Percentiles rank a stretch among this genome's conserved stretches.
Conservation (phyloP, 2,329 filamentous ascomycete genomes). For the Paecilomyces niveus region DNA sequence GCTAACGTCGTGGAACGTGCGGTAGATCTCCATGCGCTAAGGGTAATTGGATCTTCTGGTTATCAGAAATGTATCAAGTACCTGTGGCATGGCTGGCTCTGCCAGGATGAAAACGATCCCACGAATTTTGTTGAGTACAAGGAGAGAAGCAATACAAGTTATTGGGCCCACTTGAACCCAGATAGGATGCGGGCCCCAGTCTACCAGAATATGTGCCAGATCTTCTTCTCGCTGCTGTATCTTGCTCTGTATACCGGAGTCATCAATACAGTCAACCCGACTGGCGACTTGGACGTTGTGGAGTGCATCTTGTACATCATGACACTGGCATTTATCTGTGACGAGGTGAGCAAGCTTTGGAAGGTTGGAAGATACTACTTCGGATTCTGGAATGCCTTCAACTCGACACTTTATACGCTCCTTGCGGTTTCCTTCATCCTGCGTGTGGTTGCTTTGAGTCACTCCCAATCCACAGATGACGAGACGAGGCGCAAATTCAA, state of each 20-base stretch:
- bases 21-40: slow-evolving; percentile 83
- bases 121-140: slow-evolving; percentile 85
- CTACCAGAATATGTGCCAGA: slow-evolving; percentile 86
- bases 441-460: slow-evolving; percentile 68
- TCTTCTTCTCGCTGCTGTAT: slow-evolving; percentile 76
- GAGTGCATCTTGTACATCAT: slow-evolving; percentile 85
- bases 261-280: slow-evolving; percentile 87
- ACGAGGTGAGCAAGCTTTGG: slow-evolving; percentile 83
- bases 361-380: slow-evolving; percentile 90
- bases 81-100: slow-evolving; percentile 91
- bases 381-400: slow-evolving; percentile 97
- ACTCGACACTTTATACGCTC: slow-evolving; percentile 71
- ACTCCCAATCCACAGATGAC: slow-evolving; percentile 46
- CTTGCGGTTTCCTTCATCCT: slow-evolving; percentile 71
- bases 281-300: slow-evolving; percentile 73
- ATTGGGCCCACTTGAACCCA: slow-evolving; percentile 79
- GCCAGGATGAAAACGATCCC: slow-evolving; percentile 90
- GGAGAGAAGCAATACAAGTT: slow-evolving; percentile 68
- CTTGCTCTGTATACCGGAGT: slow-evolving; percentile 79
- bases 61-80: slow-evolving; percentile 94
- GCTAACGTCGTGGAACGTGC: slow-evolving; percentile 89
- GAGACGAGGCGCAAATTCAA: slow-evolving; percentile 59
- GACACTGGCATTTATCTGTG: slow-evolving; percentile 82
- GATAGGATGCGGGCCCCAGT: slow-evolving; percentile 88
- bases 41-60: slow-evolving; percentile 82